Conservation (phyloP, 2,329 filamentous ascomycete genomes). For the Trichoderma sp. region DNA sequence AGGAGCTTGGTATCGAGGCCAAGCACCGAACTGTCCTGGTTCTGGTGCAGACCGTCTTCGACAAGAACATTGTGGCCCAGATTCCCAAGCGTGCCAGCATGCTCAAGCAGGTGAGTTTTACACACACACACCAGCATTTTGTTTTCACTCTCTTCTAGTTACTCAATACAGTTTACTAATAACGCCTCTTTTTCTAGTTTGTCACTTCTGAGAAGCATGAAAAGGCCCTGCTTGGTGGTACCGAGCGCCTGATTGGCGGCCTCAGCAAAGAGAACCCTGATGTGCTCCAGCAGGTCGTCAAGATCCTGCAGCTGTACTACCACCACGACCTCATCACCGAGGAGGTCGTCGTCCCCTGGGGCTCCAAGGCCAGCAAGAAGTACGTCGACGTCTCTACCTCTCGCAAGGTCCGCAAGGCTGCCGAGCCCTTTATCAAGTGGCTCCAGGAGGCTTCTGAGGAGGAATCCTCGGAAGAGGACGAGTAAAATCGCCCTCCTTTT, state of each 20-base stretch:
- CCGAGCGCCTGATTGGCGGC: slow-evolving; percentile 79
- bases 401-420: slow-evolving; percentile 93
- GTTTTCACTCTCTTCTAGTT: too few relatives aligned
- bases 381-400: slow-evolving; percentile 86
- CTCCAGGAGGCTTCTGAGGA: slow-evolving; percentile 82
- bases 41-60: slow-evolving; percentile 89
- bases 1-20: slow-evolving; percentile 87
- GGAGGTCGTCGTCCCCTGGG: slow-evolving; percentile 87
- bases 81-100: slow-evolving; percentile 79
- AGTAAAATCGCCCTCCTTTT: slow-evolving; percentile 6
- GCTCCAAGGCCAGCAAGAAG: slow-evolving; percentile 94
- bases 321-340: slow-evolving; percentile 85
- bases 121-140: background rate
- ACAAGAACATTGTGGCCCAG: slow-evolving; percentile 84
- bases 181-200: slow-evolving; percentile 39
- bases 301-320: slow-evolving; percentile 87
- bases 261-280: slow-evolving; percentile 75
- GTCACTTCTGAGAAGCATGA: slow-evolving; percentile 89
- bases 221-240: slow-evolving; percentile 91
- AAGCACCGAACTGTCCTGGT: slow-evolving; percentile 94
- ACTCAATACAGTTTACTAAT: background rate
- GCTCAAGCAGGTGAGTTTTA: slow-evolving; percentile 72
- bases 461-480: slow-evolving; percentile 52
- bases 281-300: slow-evolving; percentile 71
- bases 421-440: slow-evolving; percentile 92